Evolutionary conservation across 306 rosid genomes (phyloP), one percentile per base, ranked within the genome.

Genomic region (Canavalia ensiformis): DNA sequence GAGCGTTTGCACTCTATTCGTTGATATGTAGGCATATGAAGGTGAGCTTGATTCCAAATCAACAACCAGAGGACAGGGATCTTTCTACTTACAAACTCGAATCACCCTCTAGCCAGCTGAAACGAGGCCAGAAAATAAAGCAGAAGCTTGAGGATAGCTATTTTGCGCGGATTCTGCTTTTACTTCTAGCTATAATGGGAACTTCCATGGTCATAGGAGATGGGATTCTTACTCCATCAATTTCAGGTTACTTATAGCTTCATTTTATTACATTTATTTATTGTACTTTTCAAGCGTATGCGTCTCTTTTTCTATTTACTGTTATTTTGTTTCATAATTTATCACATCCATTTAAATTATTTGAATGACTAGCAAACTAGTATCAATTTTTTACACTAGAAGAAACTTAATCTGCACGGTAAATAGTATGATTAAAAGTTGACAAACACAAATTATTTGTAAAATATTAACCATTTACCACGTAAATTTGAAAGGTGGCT

Each of bases 201-300:
- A 92, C 97, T 78, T 79, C 94, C 41, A 89, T 91, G 97, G 97
- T 89, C 28, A 92, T 92, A 12, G 95, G 97, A 78, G 97, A 93
- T 37, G 97, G 97, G 5, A 74, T 91, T 87, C 96, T 93, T 25
- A 93, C 97, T 72, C 98, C 98, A 12, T 84, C 87, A 31, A 94
- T 92, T 68, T 92, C 98, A 67, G 97, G 97, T 89, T 37, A 30
- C 9, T n/a, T 34, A 10, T 6, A 46, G 4, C 8, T 0, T 8
- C 29, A 37, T 10, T 30, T n/a, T 10, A 6, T 50, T 63, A 8
- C 7, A 25, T 34, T 18, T 63, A 63, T 31, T n/a, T 65, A 5
- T 65, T 66, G 4, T 9, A 2, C 1, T 63, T 10, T 63, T 63
- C 58, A 13, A 52, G 63, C 2, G 35, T 7, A 6, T 28, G 34